Base-by-base conservation (phyloP, 176 grass and related monocot genomes). In the Aegilops bicornis region DNA sequence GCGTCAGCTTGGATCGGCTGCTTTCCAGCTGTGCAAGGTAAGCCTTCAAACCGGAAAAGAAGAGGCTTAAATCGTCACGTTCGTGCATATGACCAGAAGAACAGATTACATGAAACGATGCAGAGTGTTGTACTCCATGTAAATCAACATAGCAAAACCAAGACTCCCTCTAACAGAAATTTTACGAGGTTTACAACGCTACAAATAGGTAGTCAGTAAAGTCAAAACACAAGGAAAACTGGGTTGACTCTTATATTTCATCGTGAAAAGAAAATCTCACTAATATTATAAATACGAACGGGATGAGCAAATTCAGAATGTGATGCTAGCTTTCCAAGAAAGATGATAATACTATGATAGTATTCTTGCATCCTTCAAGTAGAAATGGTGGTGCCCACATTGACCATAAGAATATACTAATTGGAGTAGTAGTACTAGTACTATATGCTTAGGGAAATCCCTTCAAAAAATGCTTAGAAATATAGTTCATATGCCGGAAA, bases 21-120 rank as follows among this genome's bases (percentile, higher is more conserved):
- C n/a, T 94, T 47, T 99, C 97, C 82, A 96, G 25, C 85, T 99
- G 90, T 68, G 86, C 87, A 68, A 99, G 82, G 85, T 99, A 99
- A 4, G 94, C 94, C 97, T 99, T 42, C 43, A 88, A 22, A 75
- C 3, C 1, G 1, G 3, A 25, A 43, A 19, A 17, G 3, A 35
- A 68, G 15, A 36, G 5, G 25, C 40, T 62, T 33, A 47, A 14
- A 19, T 15, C 5, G 29, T 36, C 0, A 77, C n/a, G 9, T 19
- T 45, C 17, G 4, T 45, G 4, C 30, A 64, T 42, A 72, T 63
- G 68, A n/a, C 79, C 36, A 3, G 25, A 10, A 62, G 4, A 48
- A 9, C 7, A 86, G 39, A 9, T 16, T 15, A 14, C 69, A 81
- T 54, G 29, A 58, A 27, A 45, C 1, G 4, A 4, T 64, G 12